Base-by-base conservation (phyloP, 371 early-diverging fungal species). In the Chytridium lagenaria region DNA sequence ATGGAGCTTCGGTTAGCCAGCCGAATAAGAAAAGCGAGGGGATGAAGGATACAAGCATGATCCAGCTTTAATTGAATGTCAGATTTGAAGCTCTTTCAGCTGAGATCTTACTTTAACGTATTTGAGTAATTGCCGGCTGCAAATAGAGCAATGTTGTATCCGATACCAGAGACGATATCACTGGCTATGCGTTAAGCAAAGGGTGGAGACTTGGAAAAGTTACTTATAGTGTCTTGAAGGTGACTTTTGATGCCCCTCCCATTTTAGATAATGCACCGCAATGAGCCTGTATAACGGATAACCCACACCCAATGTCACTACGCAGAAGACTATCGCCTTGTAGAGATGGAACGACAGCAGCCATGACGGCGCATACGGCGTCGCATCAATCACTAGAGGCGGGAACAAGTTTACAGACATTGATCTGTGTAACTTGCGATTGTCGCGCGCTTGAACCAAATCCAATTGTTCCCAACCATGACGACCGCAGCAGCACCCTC, bases 51-150 rank as follows among this genome's bases (percentile, higher is more conserved):
- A 90, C 80, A 12, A 90, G 84, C 0, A 89, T 91, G 55, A 91
- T 87, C 92, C 91, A 92, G 69, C 88, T 86, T 51, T 59, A 10
- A 26, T 34, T 51, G n/a, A 23, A 22, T 22, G 26, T 36, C 7
- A 68, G 36, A 38, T 2, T 39, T 26, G 31, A 68, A 49, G 15
- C 44, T 2, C 5, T 30, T 19, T 34, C 3, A 30, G 10, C 22
- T 23, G 33, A 71, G 37, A 67, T 19, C 78, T 57, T 80, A 88
- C 87, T 86, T 86, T 72, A 88, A 86, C 2, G 92, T 87, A 68
- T 85, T 81, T 5, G 92, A 78, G 77, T 94, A 94, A 79, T 92
- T 92, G 33, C 93, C 93, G 85, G 92, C 87, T n/a, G 91, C 88
- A 81, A 94, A 94, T 3, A 94, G 34, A 16, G 51, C 23, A 1